Evolutionary conservation across 257 asterid genomes (phyloP).

Genomic region (Gentiana dahurica): DNA sequence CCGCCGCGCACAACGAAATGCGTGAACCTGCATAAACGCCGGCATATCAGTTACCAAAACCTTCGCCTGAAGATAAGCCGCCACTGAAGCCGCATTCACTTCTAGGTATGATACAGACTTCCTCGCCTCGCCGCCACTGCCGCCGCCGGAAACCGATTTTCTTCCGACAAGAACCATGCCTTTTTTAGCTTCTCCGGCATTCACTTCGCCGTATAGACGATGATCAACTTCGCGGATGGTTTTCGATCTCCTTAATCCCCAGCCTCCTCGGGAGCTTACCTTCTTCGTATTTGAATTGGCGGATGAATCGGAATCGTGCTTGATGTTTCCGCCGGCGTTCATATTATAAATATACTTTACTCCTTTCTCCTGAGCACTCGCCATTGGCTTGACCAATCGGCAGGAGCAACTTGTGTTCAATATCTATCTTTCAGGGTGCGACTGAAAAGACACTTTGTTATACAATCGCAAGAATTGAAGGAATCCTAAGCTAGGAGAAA

Average conservation of each 20-base stretch:
- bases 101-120: conserved; percentile 41
- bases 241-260: conserved; percentile 48
- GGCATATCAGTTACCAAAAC: conserved; percentile 68
- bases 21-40: conserved; percentile 64
- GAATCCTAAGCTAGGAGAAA: too few relatives aligned
- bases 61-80: conserved; percentile 38
- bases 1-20: conserved; percentile 53
- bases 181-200: conserved; percentile 7
- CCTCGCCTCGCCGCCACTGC: conserved; percentile 2
- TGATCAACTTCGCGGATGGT: conserved; percentile 26
- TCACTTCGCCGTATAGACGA: neutral
- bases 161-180: conserved; percentile 14
- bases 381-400: too few relatives aligned
- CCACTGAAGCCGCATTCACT: conserved; percentile 33
- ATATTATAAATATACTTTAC: conserved; percentile 41
- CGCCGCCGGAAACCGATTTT: conserved; percentile 20
- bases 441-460: too few relatives aligned
- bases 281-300: conserved; percentile 11
- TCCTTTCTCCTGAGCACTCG: conserved; percentile 5
- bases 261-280: conserved; percentile 17
- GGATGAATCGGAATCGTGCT: conserved; percentile 13
- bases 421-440: too few relatives aligned
- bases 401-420: too few relatives aligned
- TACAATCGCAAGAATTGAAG: too few relatives aligned
- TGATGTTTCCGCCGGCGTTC: conserved; percentile 10